These are phyloP conservation scores for Sergeia podlipaevii DNA, from an alignment of 208 protist species.

Conservation along the genomic window DNA sequence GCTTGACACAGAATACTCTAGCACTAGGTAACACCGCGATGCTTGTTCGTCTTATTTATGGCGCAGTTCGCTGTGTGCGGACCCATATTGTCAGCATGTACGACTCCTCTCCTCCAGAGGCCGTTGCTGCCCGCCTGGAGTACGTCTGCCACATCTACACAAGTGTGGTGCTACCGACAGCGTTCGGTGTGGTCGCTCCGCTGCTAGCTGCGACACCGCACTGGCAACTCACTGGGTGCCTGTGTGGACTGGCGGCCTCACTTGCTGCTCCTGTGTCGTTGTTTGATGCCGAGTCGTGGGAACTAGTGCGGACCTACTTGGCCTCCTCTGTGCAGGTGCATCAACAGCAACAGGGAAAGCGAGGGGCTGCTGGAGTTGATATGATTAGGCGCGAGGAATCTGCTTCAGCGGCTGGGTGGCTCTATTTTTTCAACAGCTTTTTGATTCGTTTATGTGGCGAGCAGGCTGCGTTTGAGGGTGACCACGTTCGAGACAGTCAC, in stretches of 20 bases:
- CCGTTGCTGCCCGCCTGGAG: background rate
- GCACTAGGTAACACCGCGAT: constrained; percentile 30
- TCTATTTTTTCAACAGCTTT: constrained; percentile 33
- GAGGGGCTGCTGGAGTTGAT: too few species aligned
- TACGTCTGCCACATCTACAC: constrained; percentile 25
- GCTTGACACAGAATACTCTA: background rate
- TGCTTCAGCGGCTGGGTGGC: constrained; percentile 7
- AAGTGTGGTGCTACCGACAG: constrained; percentile 35
- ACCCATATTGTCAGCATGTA: too few species aligned
- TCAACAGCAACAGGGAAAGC: background rate
- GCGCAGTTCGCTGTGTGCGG: constrained; percentile 26
- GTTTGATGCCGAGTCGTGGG: constrained; percentile 32
- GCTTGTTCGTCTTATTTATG: constrained; percentile 34
- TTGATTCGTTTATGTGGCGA: constrained; percentile 21
- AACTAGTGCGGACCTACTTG: constrained; percentile 15
- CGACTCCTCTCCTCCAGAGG: too few species aligned
- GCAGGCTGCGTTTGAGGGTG: background rate
- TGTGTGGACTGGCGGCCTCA: constrained; percentile 36
- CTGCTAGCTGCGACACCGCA: background rate
- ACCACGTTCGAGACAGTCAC: too few species aligned
- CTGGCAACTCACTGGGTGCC: constrained; percentile 4
- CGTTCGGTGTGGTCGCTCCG: constrained; percentile 19
- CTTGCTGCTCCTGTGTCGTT: constrained; percentile 38
- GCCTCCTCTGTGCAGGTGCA: constrained; percentile 6
- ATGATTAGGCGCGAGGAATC: background rate